Conservation (phyloP, 1,139 yeast genomes). For the Meyerozyma elateridarum region DNA sequence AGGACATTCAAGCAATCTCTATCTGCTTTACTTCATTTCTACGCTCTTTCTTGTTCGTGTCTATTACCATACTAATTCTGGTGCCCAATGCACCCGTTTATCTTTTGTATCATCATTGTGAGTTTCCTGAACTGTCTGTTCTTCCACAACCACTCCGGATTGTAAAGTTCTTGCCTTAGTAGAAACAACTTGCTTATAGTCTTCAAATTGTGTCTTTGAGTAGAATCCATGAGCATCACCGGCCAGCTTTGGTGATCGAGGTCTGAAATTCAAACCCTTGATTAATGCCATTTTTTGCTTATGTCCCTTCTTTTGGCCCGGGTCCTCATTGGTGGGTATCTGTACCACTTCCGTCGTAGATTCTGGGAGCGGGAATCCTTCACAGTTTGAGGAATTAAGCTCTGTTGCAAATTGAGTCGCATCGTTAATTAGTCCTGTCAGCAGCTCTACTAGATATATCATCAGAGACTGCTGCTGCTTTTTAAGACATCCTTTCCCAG, state of each 20-base stretch:
- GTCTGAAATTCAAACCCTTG: slow-evolving; percentile 34
- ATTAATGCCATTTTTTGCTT: slow-evolving; percentile 52
- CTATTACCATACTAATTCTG: slow-evolving; percentile 2
- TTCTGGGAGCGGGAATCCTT: slow-evolving; percentile 62
- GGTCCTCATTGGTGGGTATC: slow-evolving; percentile 53
- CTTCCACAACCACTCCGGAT: slow-evolving; percentile 1
- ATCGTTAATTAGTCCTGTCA: slow-evolving; percentile 61
- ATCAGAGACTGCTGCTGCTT: slow-evolving; percentile 19
- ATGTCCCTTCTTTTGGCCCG: slow-evolving; percentile 9
- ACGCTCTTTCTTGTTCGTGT: neutral
- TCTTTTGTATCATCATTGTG: slow-evolving; percentile 3
- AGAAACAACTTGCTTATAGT: neutral
- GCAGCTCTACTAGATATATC: slow-evolving; percentile 61
- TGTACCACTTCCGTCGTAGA: slow-evolving; percentile 57
- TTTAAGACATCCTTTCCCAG: slow-evolving; percentile 40
- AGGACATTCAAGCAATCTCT: too few species aligned
- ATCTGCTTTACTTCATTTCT: too few species aligned
- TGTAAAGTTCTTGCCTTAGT: too few species aligned
- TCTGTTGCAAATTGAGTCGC: slow-evolving; percentile 78
- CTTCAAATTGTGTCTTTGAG: slow-evolving; percentile 1
- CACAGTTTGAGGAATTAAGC: slow-evolving; percentile 58
- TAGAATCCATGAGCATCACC: slow-evolving; percentile 2
- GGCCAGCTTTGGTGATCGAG: neutral
- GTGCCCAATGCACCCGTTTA: slow-evolving; percentile 7
- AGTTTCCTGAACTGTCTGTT: neutral